A percentile compares a stretch with the other conserved stretches of the same genome.
Conservation (phyloP, 2,329 filamentous ascomycete genomes). For the Fonsecaea monophora region DNA sequence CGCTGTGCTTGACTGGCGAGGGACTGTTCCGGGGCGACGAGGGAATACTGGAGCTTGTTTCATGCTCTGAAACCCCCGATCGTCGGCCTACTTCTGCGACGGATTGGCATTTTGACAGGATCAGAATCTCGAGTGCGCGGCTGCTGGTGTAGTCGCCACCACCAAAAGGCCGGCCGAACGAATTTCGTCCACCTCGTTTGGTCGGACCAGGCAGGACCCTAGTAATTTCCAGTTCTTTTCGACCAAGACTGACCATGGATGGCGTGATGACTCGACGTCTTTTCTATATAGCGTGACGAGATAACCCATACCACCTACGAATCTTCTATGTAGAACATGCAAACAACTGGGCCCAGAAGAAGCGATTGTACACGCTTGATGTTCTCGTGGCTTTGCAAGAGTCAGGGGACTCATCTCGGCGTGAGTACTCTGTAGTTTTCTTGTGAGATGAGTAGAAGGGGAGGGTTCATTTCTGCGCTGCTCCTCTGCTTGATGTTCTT, state of each 20-base stretch:
- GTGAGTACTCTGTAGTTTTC: no score
- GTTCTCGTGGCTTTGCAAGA: background rate
- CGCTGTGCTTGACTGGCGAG: background rate
- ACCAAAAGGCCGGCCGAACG: background rate
- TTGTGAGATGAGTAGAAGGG: no score
- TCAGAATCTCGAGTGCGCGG: background rate
- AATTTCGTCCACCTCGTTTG: slow-evolving; percentile 16
- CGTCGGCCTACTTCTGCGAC: slow-evolving; percentile 20
- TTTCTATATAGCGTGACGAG: slow-evolving; percentile 34
- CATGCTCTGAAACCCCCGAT: background rate
- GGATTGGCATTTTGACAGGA: slow-evolving; percentile 25
- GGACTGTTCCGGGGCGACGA: background rate
- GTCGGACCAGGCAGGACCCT: background rate
- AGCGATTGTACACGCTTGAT: slow-evolving; percentile 1
- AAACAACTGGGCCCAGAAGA: background rate
- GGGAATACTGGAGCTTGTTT: slow-evolving; percentile 15
- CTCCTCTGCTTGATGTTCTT: no score
- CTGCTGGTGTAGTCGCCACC: background rate
- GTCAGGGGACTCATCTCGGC: background rate
- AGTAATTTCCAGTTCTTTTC: slow-evolving; percentile 12
- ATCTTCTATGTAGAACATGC: slow-evolving; percentile 30
- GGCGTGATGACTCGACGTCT: slow-evolving; percentile 28
- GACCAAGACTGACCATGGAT: slow-evolving; percentile 8
- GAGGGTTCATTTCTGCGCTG: no score
- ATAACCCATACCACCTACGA: slow-evolving; percentile 32